phyloP scores from a whole-genome alignment of 176 grass and related monocot species.

The Oryza longistaminata region DNA sequence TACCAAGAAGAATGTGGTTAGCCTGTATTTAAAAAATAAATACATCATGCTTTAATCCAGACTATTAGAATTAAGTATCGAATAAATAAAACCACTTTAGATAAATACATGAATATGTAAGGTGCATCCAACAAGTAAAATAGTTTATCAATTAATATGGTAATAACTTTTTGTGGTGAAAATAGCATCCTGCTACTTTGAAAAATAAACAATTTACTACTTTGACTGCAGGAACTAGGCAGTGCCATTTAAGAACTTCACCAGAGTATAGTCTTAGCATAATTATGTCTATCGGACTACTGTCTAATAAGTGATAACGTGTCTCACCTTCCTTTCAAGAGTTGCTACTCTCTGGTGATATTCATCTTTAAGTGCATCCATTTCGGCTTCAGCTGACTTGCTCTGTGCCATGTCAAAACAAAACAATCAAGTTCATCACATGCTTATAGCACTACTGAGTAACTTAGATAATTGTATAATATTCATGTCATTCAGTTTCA shows the following conservation, averaged over 20 bases:
- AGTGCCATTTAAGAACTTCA: neutral
- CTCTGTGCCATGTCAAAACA: slow-evolving; percentile 50
- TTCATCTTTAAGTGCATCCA: slow-evolving; percentile 89
- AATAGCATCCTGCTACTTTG: neutral
- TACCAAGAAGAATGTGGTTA: neutral
- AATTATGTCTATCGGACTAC: neutral
- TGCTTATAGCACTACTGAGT: neutral
- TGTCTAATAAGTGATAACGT: slow-evolving; percentile 2
- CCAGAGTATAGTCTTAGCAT: neutral
- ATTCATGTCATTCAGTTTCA: slow-evolving; percentile 24
- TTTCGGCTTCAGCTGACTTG: slow-evolving; percentile 76
- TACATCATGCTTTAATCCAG: slow-evolving; percentile 10
- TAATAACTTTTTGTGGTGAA: neutral
- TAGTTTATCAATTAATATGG: neutral
- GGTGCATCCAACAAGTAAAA: slow-evolving; percentile 11
- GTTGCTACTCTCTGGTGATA: slow-evolving; percentile 92
- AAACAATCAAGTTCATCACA: slow-evolving; percentile 30
- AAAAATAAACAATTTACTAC: neutral
- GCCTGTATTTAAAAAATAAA: neutral
- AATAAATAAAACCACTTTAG: neutral
- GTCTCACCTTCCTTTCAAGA: slow-evolving; percentile 95
- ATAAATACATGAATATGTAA: neutral
- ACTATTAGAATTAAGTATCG: neutral
- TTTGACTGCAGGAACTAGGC: neutral
- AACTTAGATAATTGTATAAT: neutral